Percentiles rank a stretch among this genome's conserved stretches.
Evolutionary conservation across 225 moss, liverwort and hornwort species (phyloP).

Genomic region (Climacium dendroides): DNA sequence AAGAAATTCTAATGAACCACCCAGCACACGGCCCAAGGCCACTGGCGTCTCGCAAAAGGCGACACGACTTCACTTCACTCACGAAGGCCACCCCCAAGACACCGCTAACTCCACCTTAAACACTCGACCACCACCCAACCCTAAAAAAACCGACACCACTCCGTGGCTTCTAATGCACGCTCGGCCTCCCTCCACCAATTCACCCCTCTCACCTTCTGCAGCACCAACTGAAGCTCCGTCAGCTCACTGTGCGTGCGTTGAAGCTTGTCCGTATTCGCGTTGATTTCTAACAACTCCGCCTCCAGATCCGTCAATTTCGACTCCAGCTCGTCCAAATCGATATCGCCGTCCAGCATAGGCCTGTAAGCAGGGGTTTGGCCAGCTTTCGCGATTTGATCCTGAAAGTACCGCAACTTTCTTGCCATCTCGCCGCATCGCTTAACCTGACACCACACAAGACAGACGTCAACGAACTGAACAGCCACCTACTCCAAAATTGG

Average conservation of each 20-base stretch:
- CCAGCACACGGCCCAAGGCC: not conserved
- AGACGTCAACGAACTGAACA: not conserved
- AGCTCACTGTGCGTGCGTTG: slow-evolving; percentile 48
- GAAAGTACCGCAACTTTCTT: slow-evolving; percentile 87
- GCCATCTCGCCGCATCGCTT: slow-evolving; percentile 97
- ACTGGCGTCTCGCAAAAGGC: not conserved
- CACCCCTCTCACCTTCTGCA: slow-evolving; percentile 26
- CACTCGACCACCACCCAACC: not conserved
- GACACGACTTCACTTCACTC: not conserved
- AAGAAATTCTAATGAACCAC: not conserved
- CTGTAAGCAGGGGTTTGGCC: slow-evolving; percentile 52
- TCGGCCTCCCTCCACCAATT: not conserved
- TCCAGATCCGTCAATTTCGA: slow-evolving; percentile 41
- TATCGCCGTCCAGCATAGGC: slow-evolving; percentile 51
- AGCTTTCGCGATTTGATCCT: slow-evolving; percentile 76
- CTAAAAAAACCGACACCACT: not conserved
- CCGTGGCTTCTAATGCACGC: not conserved
- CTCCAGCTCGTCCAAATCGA: slow-evolving; percentile 81
- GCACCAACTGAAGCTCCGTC: slow-evolving; percentile 44
- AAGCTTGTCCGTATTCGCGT: slow-evolving; percentile 44
- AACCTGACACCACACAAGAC: slow-evolving; percentile 23
- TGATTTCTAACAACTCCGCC: slow-evolving; percentile 42
- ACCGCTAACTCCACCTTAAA: not conserved
- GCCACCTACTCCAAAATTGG: not conserved
- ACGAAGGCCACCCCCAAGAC: not conserved